Evolutionary conservation across 2,329 filamentous ascomycete genomes (phyloP), one percentile per base, ranked within the genome.

Genomic region (Penicillium sp.): DNA sequence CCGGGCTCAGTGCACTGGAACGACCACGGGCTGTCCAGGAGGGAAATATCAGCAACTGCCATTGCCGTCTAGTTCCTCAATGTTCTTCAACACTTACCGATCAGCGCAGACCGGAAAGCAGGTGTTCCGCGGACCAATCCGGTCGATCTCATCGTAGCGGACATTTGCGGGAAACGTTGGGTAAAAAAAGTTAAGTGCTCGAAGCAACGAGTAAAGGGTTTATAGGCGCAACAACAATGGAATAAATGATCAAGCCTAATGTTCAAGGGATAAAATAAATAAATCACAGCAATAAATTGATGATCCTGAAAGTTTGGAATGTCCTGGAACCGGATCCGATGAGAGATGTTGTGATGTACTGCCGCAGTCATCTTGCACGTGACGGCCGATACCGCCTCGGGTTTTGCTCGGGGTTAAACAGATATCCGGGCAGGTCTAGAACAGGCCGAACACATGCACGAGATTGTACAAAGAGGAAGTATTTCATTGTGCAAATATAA

Each of bases 81-180:
- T 5, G 0, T 9, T 27, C 4, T 37, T 13, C 8, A 27, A 12
- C 29, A 63, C 68, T 62, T 65, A 75, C 72, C 65, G 42, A 66
- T 58, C 59, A 73, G 54, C 33, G 64, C 64, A 31, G 73, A 65
- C 46, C 70, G 70, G 59, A 71, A 65, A 38, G 67, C 66, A 58
- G 69, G 62, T 51, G 67, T 71, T 62, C 64, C 72, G 69, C 73
- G 75, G 65, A 74, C 69, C 64, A 77, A 67, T 57, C 68, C 68
- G 62, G 72, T 69, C 56, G 74, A 73, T 64, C 73, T 75, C 72
- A 76, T 73, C 31, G 69, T 69, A 57, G 71, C 72, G 67, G 72
- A 73, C 70, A 74, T 74, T 67, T 65, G 64, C 64, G 70, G 69
- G 68, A 68, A 68, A 62, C 63, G 61, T 67, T 66, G 60, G 58